phyloP scores from a whole-genome alignment of 192 early-diverging fungal species.

The Entomortierella chlamydospora region DNA sequence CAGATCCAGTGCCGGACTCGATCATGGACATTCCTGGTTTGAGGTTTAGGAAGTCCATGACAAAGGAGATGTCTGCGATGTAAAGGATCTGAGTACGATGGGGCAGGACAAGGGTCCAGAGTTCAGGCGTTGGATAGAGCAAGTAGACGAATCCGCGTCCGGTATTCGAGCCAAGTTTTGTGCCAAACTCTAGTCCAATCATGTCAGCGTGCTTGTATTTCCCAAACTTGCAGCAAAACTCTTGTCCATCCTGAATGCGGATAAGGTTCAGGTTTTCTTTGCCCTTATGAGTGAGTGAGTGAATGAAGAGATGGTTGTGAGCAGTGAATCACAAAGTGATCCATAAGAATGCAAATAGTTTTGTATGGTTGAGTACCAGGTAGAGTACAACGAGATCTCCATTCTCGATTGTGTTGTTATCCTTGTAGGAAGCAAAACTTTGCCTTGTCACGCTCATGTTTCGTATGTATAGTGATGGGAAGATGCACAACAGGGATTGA shows the following conservation, averaged over 20 bases:
- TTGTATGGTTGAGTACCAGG: conserved; percentile 65
- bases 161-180: conserved; percentile 74
- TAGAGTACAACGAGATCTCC: conserved; percentile 85
- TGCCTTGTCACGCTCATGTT: conserved; percentile 1
- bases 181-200: conserved; percentile 89
- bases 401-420: conserved; percentile 67
- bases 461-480: neutral
- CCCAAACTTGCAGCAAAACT: conserved; percentile 85
- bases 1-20: conserved; percentile 94
- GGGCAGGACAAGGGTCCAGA: conserved; percentile 93
- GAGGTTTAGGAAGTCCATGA: conserved; percentile 84
- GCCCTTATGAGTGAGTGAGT: conserved; percentile 56
- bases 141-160: conserved; percentile 85
- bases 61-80: conserved; percentile 92
- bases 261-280: conserved; percentile 78
- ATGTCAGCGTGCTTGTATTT: conserved; percentile 83
- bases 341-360: no score
- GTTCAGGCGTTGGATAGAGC: conserved; percentile 92
- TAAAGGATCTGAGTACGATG: conserved; percentile 98
- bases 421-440: conserved; percentile 53
- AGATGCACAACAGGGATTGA: no score
- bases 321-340: no score
- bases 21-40: conserved; percentile 88
- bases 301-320: no score
- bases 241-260: conserved; percentile 65